phyloP scores from a whole-genome alignment of 108 stramenopile species.

The Stephanodiscus triporus region DNA sequence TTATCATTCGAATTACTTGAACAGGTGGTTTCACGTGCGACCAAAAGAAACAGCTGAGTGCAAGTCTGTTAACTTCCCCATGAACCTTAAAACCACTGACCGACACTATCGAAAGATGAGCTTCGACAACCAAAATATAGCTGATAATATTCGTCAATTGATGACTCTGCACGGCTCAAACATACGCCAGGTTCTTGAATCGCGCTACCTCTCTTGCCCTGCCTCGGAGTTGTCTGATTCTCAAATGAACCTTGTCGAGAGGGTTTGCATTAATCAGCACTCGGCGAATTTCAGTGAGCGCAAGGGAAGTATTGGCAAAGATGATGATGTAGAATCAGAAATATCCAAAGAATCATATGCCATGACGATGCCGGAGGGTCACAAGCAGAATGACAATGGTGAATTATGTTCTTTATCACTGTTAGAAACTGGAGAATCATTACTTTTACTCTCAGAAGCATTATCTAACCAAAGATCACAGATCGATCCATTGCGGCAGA shows the following conservation, averaged over 20 bases:
- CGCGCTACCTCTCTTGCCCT: slow-evolving; percentile 37
- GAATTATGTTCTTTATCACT: background rate
- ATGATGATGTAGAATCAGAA: slow-evolving; percentile 9
- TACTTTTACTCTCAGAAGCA: slow-evolving; percentile 24
- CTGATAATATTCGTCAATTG: slow-evolving; percentile 18
- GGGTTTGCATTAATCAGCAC: background rate
- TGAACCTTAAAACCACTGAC: slow-evolving; percentile 42
- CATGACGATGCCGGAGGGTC: background rate
- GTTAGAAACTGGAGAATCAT: slow-evolving; percentile 1
- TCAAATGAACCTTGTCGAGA: background rate
- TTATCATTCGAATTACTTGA: background rate
- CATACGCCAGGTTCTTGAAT: slow-evolving; percentile 36
- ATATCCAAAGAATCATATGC: background rate
- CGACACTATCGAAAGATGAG: slow-evolving; percentile 28
- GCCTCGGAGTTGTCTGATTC: slow-evolving; percentile 1
- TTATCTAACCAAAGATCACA: slow-evolving; percentile 3
- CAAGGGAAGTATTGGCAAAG: background rate
- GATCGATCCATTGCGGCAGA: slow-evolving; percentile 3
- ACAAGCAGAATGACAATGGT: background rate
- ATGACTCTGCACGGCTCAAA: slow-evolving; percentile 18
- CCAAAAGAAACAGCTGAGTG: slow-evolving; percentile 27
- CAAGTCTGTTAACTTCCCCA: slow-evolving; percentile 41
- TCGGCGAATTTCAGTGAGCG: background rate
- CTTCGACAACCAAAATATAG: slow-evolving; percentile 9
- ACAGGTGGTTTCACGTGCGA: slow-evolving; percentile 48